Base-by-base conservation (phyloP, 2,329 filamentous ascomycete species). In the Colletotrichum lentis region DNA sequence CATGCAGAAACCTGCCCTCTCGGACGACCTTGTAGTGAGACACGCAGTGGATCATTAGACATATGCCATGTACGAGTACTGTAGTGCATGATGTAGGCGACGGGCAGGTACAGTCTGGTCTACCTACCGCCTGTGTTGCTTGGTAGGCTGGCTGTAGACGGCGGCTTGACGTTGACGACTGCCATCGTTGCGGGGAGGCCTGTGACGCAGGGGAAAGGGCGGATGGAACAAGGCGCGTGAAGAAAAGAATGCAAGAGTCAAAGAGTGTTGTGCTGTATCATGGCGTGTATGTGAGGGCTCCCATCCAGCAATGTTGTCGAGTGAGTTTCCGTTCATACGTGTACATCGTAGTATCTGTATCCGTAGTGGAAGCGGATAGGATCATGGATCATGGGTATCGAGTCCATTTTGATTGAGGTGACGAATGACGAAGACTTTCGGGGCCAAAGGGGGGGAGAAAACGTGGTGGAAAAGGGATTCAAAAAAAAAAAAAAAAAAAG, bases 1-100 rank as follows among this genome's bases (percentile, higher is more conserved):
- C 76, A 77, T 75, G 72, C 74, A 74, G 74, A 71, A 71, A 72
- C 68, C 63, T 73, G 75, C 53, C 77, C 78, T 79, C 72, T 79
- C 74, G 75, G 77, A 77, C 74, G 68, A 67, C 56, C 4, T 70
- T 59, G 58, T 70, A 76, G 73, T 77, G 73, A 80, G 78, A 81
- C 79, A 80, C 75, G 73, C 71, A 72, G 71, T 69, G 68, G 72
- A 73, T 75, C 73, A 76, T 75, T 75, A 77, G 77, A 70, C 47
- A 46, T 61, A 70, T 59, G 57, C 55, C 58, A 63, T 57, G 31
- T 35, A 35, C 8, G 31, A 10, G 7, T 8, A 10, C 31, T 35
- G 31, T 35, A n/a, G n/a, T n/a, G n/a, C n/a, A 3, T 10, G 31
- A 35, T 35, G 50, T 63, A 65, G 59, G 65, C 69, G 69, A 64